phyloP scores from a whole-genome alignment of 2,329 filamentous ascomycete species.

The Botrytis paeoniae region DNA sequence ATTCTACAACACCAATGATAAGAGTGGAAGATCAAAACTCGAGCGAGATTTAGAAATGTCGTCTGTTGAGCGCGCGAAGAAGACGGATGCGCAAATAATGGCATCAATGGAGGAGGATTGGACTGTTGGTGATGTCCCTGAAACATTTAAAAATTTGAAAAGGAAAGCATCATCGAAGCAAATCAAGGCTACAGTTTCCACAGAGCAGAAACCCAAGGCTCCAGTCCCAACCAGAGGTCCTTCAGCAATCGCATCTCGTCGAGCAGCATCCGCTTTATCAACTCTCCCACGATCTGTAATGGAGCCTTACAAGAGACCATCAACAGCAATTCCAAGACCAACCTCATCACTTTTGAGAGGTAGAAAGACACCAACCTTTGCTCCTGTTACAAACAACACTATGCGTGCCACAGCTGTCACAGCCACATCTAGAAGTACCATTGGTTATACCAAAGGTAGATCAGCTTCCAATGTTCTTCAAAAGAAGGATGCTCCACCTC shows the following conservation, averaged over 20 bases:
- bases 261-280: slow-evolving; percentile 52
- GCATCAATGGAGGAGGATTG: slow-evolving; percentile 63
- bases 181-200: slow-evolving; percentile 19
- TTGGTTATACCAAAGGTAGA: slow-evolving; percentile 81
- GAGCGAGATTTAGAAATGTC: slow-evolving; percentile 59
- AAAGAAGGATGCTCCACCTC: slow-evolving; percentile 16
- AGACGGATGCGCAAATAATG: slow-evolving; percentile 65
- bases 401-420: slow-evolving; percentile 60
- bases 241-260: slow-evolving; percentile 54
- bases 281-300: slow-evolving; percentile 38
- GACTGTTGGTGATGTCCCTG: slow-evolving; percentile 55
- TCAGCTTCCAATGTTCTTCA: slow-evolving; percentile 44
- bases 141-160: slow-evolving; percentile 40
- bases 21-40: slow-evolving; percentile 61
- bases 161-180: slow-evolving; percentile 32
- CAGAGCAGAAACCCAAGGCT: slow-evolving; percentile 29
- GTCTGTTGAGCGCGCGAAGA: slow-evolving; percentile 42
- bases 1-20: slow-evolving; percentile 60
- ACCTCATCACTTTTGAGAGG: slow-evolving; percentile 31
- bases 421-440: slow-evolving; percentile 71
- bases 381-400: slow-evolving; percentile 43
- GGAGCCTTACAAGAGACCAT: slow-evolving; percentile 35
- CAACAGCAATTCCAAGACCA: slow-evolving; percentile 38
- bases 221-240: slow-evolving; percentile 38
- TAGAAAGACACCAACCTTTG: slow-evolving; percentile 42